Evolutionary conservation across 2,329 filamentous ascomycete species (phyloP).

Genomic region (Penicillium sp.): DNA sequence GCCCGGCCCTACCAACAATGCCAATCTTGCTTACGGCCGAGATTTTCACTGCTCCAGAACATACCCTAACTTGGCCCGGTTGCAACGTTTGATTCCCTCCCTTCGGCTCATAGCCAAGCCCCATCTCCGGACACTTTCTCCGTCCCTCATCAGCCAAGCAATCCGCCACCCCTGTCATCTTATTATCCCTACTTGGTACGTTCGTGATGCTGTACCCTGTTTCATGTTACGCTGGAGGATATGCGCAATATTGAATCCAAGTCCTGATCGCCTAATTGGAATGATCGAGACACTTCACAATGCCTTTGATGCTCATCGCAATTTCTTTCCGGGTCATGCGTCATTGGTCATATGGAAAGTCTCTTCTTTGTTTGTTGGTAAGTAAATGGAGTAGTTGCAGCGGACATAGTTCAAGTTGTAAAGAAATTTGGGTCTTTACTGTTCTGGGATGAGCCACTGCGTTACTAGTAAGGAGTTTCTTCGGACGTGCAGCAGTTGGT

Average conservation of each 20-base stretch:
- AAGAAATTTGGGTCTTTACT: neutral
- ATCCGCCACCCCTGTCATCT: conserved; percentile 7
- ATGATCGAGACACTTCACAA: neutral
- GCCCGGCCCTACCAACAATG: neutral
- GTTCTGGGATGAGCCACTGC: neutral
- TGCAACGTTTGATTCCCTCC: neutral
- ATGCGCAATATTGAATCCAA: neutral
- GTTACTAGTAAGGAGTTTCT: neutral
- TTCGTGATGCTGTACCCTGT: neutral
- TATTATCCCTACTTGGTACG: neutral
- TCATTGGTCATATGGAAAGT: neutral
- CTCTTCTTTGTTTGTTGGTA: neutral
- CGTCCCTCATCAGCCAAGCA: conserved; percentile 1
- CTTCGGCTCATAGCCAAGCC: neutral
- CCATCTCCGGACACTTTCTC: neutral
- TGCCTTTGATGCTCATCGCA: neutral
- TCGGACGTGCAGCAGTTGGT: neutral
- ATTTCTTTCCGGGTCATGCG: neutral
- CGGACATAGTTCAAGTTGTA: neutral
- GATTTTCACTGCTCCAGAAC: neutral
- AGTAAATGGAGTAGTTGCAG: neutral
- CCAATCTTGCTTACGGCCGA: conserved; percentile 1
- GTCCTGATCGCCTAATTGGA: neutral
- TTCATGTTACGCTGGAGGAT: neutral
- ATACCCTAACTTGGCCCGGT: neutral